phyloP scores from a whole-genome alignment of 768 basidiomycete species.

The Hortiboletus flavorubellus region DNA sequence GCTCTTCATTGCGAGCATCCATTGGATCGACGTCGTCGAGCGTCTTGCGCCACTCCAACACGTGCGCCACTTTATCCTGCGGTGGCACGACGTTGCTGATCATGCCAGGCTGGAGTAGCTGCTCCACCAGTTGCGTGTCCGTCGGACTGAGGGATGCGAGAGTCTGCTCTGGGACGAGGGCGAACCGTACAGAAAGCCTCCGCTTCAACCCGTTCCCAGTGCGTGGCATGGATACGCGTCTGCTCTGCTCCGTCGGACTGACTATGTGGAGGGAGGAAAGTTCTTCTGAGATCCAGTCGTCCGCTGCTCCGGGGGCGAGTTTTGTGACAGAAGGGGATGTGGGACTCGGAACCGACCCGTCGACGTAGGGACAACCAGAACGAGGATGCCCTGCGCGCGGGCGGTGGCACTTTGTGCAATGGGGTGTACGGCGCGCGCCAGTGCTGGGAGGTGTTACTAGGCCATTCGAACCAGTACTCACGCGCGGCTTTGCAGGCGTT shows the following conservation, averaged over 20 bases:
- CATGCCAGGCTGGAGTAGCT: constrained; percentile 45
- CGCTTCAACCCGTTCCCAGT: constrained; percentile 12
- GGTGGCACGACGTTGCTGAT: constrained; percentile 19
- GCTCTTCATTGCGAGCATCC: constrained; percentile 36
- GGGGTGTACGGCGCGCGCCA: constrained; percentile 49
- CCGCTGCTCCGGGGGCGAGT: constrained; percentile 1
- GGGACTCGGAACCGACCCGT: constrained; percentile 23
- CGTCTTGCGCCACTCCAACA: constrained; percentile 28
- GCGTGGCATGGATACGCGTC: constrained; percentile 5
- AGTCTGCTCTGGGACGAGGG: constrained; percentile 36
- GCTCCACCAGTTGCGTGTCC: constrained; percentile 45
- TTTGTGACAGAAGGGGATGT: constrained; percentile 14
- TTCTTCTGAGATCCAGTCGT: constrained; percentile 38
- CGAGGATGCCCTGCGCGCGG: constrained; percentile 60
- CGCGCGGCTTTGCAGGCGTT: constrained; percentile 25
- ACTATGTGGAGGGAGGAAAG: constrained; percentile 47
- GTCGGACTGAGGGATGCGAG: constrained; percentile 51
- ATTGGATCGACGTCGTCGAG: constrained; percentile 30
- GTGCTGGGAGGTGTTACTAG: constrained; percentile 31
- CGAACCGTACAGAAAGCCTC: constrained; percentile 30
- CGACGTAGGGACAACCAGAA: constrained; percentile 52
- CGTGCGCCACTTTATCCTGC: constrained; percentile 31
- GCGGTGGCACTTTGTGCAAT: constrained; percentile 53
- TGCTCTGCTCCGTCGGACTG: constrained; percentile 18
- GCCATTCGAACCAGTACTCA: constrained; percentile 4